These are phyloP conservation scores for Narthecium ossifragum DNA, from an alignment of 106 monocot species.

Conservation along the genomic window DNA sequence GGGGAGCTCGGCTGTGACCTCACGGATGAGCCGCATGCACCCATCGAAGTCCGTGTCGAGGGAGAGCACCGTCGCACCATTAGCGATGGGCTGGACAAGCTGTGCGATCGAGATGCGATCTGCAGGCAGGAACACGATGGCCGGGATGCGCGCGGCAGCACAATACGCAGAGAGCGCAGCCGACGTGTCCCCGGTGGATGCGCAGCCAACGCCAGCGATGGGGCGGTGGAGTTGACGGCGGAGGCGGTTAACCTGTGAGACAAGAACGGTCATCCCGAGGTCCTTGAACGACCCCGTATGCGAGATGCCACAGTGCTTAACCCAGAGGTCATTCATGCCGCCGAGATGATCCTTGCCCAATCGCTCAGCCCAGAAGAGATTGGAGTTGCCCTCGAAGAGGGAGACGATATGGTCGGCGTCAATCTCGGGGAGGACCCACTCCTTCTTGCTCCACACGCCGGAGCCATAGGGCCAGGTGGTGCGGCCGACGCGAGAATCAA, in stretches of 20 bases:
- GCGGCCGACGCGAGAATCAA: slow-evolving; percentile 76
- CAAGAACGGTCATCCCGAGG: slow-evolving; percentile 95
- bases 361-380: slow-evolving; percentile 98
- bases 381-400: slow-evolving; percentile 93
- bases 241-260: slow-evolving; percentile 88
- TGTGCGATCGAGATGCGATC: slow-evolving; percentile 88
- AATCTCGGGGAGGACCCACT: slow-evolving; percentile 89
- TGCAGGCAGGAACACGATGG: slow-evolving; percentile 88
- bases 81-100: slow-evolving; percentile 91
- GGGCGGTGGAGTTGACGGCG: slow-evolving; percentile 53
- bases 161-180: slow-evolving; percentile 93
- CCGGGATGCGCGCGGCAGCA: slow-evolving; percentile 76
- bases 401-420: slow-evolving; percentile 81
- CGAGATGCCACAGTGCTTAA: slow-evolving; percentile 95
- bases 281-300: slow-evolving; percentile 96
- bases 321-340: slow-evolving; percentile 96
- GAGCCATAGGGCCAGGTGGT: slow-evolving; percentile 96
- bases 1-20: slow-evolving; percentile 89
- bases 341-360: slow-evolving; percentile 68
- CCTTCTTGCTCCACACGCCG: slow-evolving; percentile 98
- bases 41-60: slow-evolving; percentile 96
- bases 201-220: slow-evolving; percentile 86
- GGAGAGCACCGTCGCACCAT: slow-evolving; percentile 86
- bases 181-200: slow-evolving; percentile 94
- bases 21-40: slow-evolving; percentile 91